Base-by-base conservation (phyloP, 345 rosid genomes). In the Adansonia digitata region DNA sequence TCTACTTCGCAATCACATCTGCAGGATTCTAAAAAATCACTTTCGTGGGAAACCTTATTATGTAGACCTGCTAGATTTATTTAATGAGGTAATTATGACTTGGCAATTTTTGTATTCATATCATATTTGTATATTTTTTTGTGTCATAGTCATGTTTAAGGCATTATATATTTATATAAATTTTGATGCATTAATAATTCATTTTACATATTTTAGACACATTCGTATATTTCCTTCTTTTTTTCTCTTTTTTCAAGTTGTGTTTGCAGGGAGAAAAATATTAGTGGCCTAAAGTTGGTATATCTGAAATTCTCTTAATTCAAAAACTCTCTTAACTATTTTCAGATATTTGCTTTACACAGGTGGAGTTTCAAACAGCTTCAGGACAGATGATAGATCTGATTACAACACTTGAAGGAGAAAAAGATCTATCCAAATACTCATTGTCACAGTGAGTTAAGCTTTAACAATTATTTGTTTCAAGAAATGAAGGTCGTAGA, bases 311-410 rank as follows among this genome's bases (percentile, higher is more conserved):
- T 11, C 17, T 31, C 64, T 55, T 42, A 26, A 29, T 59, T 24
- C 3, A 12, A 24, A 34, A 62, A 14, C n/a, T 7, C 52, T 63
- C 17, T 70, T 75, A 7, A 71, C 35, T 22, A 1, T 70, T 24
- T 24, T 64, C 64, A n/a, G 51, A 34, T 63, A 59, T 61, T 65
- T 66, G 61, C 40, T 77, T 46, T 78, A 56, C 73, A 31, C 79
- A 91, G 94, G 93, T 92, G 40, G 97, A 88, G 83, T 84, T 92
- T 69, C 97, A 92, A 84, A 84, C 91, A 35, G 81, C 88, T 57
- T 87, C 82, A 15, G 95, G 97, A 70, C 91, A 92, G 85, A 87
- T 90, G 97, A 86, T 92, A 72, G 95, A 92, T 84, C 83, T 92
- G 85, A 92, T 90, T 78, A 86, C 90, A 69, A 84, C 91, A 22